Base-by-base conservation (phyloP, 371 early-diverging fungal genomes). In the Rhizopus delemar region DNA sequence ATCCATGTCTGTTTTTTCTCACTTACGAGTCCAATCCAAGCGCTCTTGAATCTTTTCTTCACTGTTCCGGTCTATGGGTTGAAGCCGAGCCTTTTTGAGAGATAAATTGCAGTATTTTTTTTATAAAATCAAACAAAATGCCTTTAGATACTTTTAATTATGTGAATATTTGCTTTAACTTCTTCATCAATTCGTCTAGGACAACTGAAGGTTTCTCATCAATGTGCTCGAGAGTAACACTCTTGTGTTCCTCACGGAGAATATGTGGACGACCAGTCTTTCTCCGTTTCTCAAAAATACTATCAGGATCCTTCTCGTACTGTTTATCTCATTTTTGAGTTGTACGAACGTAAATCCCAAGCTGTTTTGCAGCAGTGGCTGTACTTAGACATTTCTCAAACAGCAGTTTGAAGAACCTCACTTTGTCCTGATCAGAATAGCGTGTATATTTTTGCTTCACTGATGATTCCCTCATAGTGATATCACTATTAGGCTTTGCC, bases 111-210 rank as follows among this genome's bases (percentile, higher is more conserved):
- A 60, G 48, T 60, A 46, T 36, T 46, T 6, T 53, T 53, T 53
- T 60, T 22, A 54, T 39, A 54, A 60, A 54, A 60, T 54, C 60
- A 39, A 49, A 28, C 60, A 39, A 49, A 28, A 50, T 60, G 41
- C 13, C 54, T 60, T 60, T 60, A 32, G 49, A 49, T 54, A 54
- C 54, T 54, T 60, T 54, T 48, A 60, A 49, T 60, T 59, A 52
- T 51, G 34, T 59, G 8, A 52, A 51, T 45, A 45, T 35, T 59
- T 59, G 45, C 12, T 35, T 32, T 52, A 51, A 52, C 34, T 35
- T 31, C 36, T 59, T 59, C 59, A 59, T 46, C 31, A 53, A 12
- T 22, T 59, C 31, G 12, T 53, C 60, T 15, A 59, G 32, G 53
- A 53, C 60, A 31, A 53, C 29, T 9, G 60, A 53, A 43, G 53